Base-by-base conservation (phyloP, 202 grass and related monocot genomes). In the Carex sylvatica region DNA sequence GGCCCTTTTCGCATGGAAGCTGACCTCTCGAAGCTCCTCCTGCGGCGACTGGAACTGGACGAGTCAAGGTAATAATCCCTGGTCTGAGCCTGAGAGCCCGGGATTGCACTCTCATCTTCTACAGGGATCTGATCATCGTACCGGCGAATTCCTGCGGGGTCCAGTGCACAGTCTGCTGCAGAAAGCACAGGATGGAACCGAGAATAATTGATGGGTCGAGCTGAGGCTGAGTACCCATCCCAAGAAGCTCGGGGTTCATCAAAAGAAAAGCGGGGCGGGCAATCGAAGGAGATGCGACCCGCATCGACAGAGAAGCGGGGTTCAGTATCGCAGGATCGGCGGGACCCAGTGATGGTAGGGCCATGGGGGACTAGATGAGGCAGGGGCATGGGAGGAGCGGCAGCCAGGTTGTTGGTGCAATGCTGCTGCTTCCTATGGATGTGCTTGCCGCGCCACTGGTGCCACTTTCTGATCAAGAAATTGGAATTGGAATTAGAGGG, bases 1-100 rank as follows among this genome's bases (percentile, higher is more conserved):
- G 85, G 75, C 24, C 84, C 73, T 61, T 93, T 90, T 73, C 84
- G 85, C 23, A 83, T 70, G 20, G 91, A 88, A 87, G 76, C 16
- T 0, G 93, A 93, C 55, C 87, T 77, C 62, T 98, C 95, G 11
- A 98, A 66, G 86, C 95, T 98, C 40, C 90, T 86, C 2, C 92
- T 85, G 70, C 89, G 84, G 70, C 95, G 86, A 85, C 87, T 66
- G 60, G 92, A 91, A 82, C 87, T 83, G 65, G 92, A 91, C 4
- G 95, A 91, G 62, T 98, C 89, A 5, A 92, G 31, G 90, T 97
- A 97, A 79, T 95, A 98, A 42, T 98, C 90, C 84, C 92, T 92
- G 60, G 92, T 98, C 84, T 98, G 95, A 36, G 78, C 46, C 15
- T 83, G 80, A 31, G 90, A 86, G 15, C 92, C 92, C 3, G 91